These are phyloP conservation scores for Triticum monococcum DNA, from an alignment of 176 grass and related monocot species.

Conservation along the genomic window DNA sequence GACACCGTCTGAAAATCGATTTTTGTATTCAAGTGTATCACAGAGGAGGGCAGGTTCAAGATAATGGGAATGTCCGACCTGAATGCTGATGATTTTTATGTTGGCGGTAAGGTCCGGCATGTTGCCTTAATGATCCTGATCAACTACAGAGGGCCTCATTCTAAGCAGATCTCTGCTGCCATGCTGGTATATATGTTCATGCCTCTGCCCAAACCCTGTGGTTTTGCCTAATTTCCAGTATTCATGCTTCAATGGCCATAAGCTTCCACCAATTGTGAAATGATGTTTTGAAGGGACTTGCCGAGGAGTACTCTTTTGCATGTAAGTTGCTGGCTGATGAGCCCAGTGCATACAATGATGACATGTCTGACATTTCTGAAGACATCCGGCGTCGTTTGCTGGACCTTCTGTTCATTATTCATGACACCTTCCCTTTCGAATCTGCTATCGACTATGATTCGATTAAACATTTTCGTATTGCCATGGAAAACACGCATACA, in stretches of 20 bases:
- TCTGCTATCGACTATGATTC: neutral
- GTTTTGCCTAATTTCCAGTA: neutral
- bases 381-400: neutral
- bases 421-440: neutral
- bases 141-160: neutral
- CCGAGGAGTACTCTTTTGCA: neutral
- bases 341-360: neutral
- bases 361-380: neutral
- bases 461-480: neutral
- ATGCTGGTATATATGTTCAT: neutral
- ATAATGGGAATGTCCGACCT: neutral
- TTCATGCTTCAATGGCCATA: neutral
- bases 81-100: neutral
- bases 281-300: neutral
- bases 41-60: neutral
- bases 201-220: neutral
- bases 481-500: neutral
- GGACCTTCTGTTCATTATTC: neutral
- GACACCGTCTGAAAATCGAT: neutral
- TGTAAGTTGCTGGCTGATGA: neutral
- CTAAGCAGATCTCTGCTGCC: neutral
- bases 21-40: neutral
- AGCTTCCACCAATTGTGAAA: neutral
- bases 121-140: neutral
- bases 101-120: neutral